Evolutionary conservation across 1,139 yeast species (phyloP).

Genomic region (Taphrina confusa): DNA sequence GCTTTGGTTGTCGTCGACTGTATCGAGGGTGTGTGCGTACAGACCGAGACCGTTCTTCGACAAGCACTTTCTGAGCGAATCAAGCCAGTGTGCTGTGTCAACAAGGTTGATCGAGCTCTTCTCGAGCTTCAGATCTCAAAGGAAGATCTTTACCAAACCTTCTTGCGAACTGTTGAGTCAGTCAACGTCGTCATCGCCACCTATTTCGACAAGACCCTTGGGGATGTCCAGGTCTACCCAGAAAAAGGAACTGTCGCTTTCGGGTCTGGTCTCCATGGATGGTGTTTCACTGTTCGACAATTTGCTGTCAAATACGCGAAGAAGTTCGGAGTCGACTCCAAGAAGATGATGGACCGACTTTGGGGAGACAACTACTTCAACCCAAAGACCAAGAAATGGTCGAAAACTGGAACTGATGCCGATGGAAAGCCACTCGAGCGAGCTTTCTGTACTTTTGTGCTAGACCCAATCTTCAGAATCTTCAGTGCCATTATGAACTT

Average conservation of each 20-base stretch:
- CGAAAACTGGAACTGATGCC: slow-evolving; percentile 94
- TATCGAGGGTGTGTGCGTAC: slow-evolving; percentile 99
- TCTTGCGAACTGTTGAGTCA: slow-evolving; percentile 98
- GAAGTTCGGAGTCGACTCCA: slow-evolving; percentile 99
- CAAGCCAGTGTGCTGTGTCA: slow-evolving; percentile 96
- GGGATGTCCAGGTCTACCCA: slow-evolving; percentile 99
- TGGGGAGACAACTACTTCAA: slow-evolving; percentile 99
- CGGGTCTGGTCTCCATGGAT: slow-evolving; percentile 99
- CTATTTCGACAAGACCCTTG: slow-evolving; percentile 84
- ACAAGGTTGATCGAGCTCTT: slow-evolving; percentile 99
- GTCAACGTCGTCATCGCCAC: slow-evolving; percentile 98
- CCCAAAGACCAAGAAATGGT: slow-evolving; percentile 99
- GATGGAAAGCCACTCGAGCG: slow-evolving; percentile 95
- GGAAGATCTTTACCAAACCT: slow-evolving; percentile 98
- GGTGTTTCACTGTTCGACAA: slow-evolving; percentile 99
- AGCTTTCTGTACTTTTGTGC: slow-evolving; percentile 99
- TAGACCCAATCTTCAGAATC: slow-evolving; percentile 98
- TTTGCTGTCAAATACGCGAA: slow-evolving; percentile 97
- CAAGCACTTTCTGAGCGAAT: slow-evolving; percentile 99
- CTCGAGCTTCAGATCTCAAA: slow-evolving; percentile 98
- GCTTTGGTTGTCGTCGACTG: slow-evolving; percentile 99
- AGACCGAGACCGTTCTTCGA: slow-evolving; percentile 99
- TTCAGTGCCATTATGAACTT: slow-evolving; percentile 94
- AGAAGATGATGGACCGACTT: slow-evolving; percentile 98
- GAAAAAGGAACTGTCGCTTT: slow-evolving; percentile 99